Conservation (phyloP, 176 grass and related monocot species). For the Pontederia crassipes region DNA sequence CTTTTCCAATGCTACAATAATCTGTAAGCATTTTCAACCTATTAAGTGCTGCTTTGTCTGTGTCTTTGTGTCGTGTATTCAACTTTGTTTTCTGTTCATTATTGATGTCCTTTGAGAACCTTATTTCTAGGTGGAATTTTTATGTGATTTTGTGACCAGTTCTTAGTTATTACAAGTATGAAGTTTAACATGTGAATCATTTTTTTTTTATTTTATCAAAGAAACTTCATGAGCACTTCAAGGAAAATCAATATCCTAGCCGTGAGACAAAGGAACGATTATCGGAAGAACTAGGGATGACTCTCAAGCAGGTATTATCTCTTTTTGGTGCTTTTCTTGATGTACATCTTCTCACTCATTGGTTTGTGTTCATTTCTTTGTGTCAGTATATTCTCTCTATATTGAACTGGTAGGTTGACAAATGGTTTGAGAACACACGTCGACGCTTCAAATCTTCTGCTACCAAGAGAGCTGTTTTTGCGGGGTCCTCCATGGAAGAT, state of each 20-base stretch:
- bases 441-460: constrained; percentile 26
- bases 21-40: no score
- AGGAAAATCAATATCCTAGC: constrained; percentile 56
- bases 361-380: background rate
- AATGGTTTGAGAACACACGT: constrained; percentile 48
- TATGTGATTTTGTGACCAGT: background rate
- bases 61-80: no score
- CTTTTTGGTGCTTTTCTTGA: background rate
- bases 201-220: constrained; percentile 12
- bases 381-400: constrained; percentile 13
- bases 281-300: constrained; percentile 47
- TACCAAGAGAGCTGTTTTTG: no score
- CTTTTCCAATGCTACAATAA: no score
- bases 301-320: constrained; percentile 43
- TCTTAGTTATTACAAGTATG: no score
- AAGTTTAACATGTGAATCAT: background rate
- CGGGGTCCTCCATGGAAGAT: background rate
- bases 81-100: no score
- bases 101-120: no score
- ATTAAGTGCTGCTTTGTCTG: no score
- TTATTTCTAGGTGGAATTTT: no score
- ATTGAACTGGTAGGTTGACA: constrained; percentile 38
- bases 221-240: constrained; percentile 37
- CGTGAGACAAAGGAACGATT: constrained; percentile 39
- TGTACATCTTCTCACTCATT: background rate